Evolutionary conservation across 441 rosid species (phyloP).

Genomic region (Euphorbia schlechtendalii): DNA sequence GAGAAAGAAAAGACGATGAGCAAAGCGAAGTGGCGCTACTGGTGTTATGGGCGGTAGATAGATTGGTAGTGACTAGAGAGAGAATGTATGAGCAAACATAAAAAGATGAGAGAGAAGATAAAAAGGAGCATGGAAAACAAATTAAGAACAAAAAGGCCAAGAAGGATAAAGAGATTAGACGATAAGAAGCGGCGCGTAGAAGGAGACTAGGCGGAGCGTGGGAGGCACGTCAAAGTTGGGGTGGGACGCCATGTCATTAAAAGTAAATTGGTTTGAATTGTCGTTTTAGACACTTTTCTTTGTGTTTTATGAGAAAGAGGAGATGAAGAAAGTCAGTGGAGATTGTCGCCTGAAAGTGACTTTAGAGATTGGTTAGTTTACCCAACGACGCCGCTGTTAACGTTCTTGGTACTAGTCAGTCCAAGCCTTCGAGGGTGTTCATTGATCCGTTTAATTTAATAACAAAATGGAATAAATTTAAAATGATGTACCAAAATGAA

Average conservation of each 20-base stretch:
- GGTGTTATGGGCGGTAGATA: constrained; percentile 9
- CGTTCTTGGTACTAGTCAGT: too few relatives aligned
- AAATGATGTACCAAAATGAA: too few relatives aligned
- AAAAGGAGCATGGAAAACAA: not conserved
- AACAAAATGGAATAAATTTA: too few relatives aligned
- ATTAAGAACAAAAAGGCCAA: not conserved
- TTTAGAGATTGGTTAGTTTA: not conserved
- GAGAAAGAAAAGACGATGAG: not conserved
- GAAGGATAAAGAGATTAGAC: not conserved
- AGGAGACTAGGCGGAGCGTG: constrained; percentile 13
- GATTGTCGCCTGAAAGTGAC: constrained; percentile 29
- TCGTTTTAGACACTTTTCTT: not conserved
- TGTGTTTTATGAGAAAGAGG: not conserved
- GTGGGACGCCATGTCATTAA: not conserved
- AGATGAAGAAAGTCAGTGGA: not conserved
- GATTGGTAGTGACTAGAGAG: constrained; percentile 10
- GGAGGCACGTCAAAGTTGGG: not conserved
- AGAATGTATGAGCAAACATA: not conserved
- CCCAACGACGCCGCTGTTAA: too few relatives aligned
- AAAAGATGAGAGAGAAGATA: not conserved
- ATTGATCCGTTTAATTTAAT: too few relatives aligned
- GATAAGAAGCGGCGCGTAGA: constrained; percentile 10
- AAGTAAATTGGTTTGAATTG: not conserved
- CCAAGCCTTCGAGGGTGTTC: too few relatives aligned
- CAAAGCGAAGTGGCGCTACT: constrained; percentile 5